Evolutionary conservation across 83 land plant species (phyloP), one percentile per base, ranked within the genome.

Genomic region (Picea engelmannii): DNA sequence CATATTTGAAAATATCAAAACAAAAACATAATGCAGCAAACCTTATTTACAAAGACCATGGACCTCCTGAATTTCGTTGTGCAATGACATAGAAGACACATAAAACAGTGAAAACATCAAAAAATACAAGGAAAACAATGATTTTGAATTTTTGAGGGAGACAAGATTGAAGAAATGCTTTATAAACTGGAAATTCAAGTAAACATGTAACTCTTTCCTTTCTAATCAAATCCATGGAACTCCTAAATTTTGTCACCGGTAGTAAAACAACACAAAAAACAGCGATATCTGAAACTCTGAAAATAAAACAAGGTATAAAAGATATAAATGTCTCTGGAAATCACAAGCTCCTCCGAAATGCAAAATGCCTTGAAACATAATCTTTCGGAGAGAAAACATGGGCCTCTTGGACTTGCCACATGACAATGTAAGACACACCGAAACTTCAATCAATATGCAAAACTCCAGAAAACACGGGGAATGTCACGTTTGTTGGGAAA

Each of bases 371-470:
- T 27, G 40, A 67, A 24, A 31, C 17, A 10, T 35, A 67, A 25
- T 67, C 70, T 67, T 35, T 27, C 70, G 25, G 44, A 16, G 7
- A 68, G 38, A 68, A 20, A 16, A 18, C 73, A 68, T 68, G 73
- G 0, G 38, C 42, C 27, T 35, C 20, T 68, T 68, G 93, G 85
- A 55, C 89, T 91, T 91, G 42, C 31, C 31, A 13, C 49, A 44
- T 0, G 49, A 44, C 49, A 44, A 44, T 44, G 49, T 44, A 44
- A 44, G 49, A 74, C 91, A 91, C 1, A 92, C 93, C 6, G 78
- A 89, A 6, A 4, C n/a, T 2, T 82, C 85, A 44, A 0, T 6
- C 8, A 44, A 44, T 44, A 6, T 44, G 49, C 49, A 44, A 44
- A 44, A 44, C 49, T 44, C 49, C 49, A 44, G 7, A 44, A 44